Evolutionary conservation across 2,329 filamentous ascomycete genomes (phyloP), one percentile per base, ranked within the genome.

Genomic region (Akanthomyces uredinophilus): DNA sequence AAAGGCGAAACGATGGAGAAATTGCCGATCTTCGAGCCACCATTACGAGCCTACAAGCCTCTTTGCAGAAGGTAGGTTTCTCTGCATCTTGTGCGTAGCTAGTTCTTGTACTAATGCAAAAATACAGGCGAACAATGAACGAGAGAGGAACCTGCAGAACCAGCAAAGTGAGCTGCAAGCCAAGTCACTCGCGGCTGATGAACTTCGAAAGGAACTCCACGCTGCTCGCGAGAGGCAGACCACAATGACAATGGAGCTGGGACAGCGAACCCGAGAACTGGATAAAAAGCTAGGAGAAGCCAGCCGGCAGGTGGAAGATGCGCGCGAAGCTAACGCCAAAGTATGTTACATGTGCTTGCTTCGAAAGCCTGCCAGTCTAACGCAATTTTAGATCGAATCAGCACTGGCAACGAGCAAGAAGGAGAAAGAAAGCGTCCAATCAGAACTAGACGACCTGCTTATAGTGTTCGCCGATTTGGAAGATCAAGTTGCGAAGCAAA

Each of bases 401-500:
- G 67, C 72, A 27, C 58, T 74, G 18, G 63, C 64, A 4, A 68
- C 72, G 24, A 87, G 84, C 65, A 84, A 87, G 66, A 81, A 85
- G 64, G 86, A 88, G 63, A 86, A 83, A 61, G 81, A 85, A 64
- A 76, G 82, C 1, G 81, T 83, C 5, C 90, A 94, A 71, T 81
- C 84, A 3, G 91, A 95, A 73, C 79, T 94, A 51, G 91, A 95
- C 67, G 91, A 95, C 72, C 79, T 94, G 60, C 77, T 95, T 41
- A 89, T 94, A 77, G 87, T 95, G 5, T 91, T 93, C 73, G 87
- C 85, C 16, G 91, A 95, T 70, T 71, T 92, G 20, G 91, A 95
- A 73, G 89, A 91, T 60, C 94, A 93, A 76, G 80, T 86, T 54
- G 81, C 82, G 47, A 86, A 84, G 68, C 92, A 94, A 71, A 94